Conservation (phyloP, 1,284 basidiomycete species). For the Paramarasmius palmivorus region DNA sequence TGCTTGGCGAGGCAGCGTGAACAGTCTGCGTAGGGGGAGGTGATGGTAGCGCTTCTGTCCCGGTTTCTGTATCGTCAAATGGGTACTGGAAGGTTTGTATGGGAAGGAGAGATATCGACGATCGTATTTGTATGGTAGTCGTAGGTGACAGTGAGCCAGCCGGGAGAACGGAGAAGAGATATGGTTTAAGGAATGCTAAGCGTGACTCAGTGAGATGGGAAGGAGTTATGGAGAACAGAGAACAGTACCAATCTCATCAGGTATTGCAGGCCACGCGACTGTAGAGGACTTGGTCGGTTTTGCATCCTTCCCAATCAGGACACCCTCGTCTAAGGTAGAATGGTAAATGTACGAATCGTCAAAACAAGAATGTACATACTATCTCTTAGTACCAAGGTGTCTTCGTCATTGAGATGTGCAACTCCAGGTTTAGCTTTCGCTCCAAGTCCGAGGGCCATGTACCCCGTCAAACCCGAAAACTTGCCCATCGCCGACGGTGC, state of each 20-base stretch:
- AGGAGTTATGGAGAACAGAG: not conserved
- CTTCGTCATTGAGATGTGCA: constrained; percentile 61
- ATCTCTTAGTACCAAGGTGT: constrained; percentile 80
- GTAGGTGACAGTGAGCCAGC: constrained; percentile 60
- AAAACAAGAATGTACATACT: constrained; percentile 49
- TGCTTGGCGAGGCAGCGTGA: constrained; percentile 27
- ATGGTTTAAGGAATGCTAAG: constrained; percentile 80
- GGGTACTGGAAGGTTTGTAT: constrained; percentile 73
- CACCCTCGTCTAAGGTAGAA: constrained; percentile 60
- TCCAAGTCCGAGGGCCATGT: constrained; percentile 84
- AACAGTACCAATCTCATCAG: constrained; percentile 73
- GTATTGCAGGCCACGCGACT: constrained; percentile 79
- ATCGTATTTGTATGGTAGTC: constrained; percentile 76
- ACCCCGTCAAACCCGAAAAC: constrained; percentile 80
- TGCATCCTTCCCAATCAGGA: constrained; percentile 73
- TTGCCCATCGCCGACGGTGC: constrained; percentile 65
- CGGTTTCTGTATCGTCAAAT: constrained; percentile 33
- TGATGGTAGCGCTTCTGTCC: constrained; percentile 22
- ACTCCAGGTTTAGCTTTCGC: constrained; percentile 71
- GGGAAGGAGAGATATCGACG: constrained; percentile 68
- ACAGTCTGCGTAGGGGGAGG: constrained; percentile 21
- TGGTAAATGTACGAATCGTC: not conserved
- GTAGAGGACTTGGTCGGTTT: constrained; percentile 58
- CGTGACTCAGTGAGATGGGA: not conserved
- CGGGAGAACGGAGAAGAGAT: constrained; percentile 81